Conservation (phyloP, 371 early-diverging fungal genomes). For the Paraphysoderma sedebokerense region DNA sequence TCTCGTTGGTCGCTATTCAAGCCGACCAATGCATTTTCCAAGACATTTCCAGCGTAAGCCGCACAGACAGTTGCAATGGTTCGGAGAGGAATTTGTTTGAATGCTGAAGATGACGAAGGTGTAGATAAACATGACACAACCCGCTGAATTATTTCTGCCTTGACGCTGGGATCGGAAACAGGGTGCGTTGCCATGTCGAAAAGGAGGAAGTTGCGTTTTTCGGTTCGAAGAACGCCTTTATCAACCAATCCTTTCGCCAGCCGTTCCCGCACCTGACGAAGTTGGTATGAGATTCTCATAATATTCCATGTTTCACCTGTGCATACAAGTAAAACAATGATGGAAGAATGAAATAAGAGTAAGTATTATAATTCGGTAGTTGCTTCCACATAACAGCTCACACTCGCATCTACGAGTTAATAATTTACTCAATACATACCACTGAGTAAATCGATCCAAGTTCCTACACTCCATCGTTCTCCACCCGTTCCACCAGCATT, state of each 20-base stretch:
- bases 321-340: not conserved
- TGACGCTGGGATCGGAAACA: constrained; percentile 63
- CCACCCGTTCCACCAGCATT: not conserved
- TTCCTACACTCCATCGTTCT: constrained; percentile 45
- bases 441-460: constrained; percentile 92
- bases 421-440: constrained; percentile 31
- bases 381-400: not conserved
- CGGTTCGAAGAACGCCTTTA: constrained; percentile 90
- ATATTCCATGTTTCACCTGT: constrained; percentile 95
- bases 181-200: constrained; percentile 95
- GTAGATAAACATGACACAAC: constrained; percentile 51
- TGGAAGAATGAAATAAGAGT: not conserved
- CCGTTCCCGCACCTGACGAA: constrained; percentile 92
- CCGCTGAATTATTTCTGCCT: constrained; percentile 66
- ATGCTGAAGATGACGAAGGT: constrained; percentile 11
- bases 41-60: constrained; percentile 85
- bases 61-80: constrained; percentile 85
- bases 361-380: not conserved
- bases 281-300: constrained; percentile 85
- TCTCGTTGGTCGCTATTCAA: constrained; percentile 72
- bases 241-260: constrained; percentile 92
- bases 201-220: constrained; percentile 79
- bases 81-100: constrained; percentile 32
- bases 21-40: constrained; percentile 78
- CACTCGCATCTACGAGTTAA: not conserved